Evolutionary conservation across 495 filamentous ascomycete species (phyloP).

Genomic region (Podospora fimiseda): DNA sequence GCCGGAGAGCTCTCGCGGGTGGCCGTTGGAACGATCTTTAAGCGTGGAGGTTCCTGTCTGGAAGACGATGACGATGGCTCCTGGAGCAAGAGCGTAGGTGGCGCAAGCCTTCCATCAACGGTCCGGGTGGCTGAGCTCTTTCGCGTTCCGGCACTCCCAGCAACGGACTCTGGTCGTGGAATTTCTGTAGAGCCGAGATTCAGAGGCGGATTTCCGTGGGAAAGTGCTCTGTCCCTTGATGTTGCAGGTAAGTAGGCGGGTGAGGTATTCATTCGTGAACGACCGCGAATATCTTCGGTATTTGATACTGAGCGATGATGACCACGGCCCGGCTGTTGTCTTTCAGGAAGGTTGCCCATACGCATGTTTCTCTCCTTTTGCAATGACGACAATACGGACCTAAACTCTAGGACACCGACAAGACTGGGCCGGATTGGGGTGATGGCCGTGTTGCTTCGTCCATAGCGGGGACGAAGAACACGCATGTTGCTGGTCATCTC

Average conservation of each 20-base stretch:
- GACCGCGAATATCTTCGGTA: conserved; percentile 12
- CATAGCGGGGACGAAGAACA: conserved; percentile 61
- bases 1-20: conserved; percentile 41
- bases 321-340: conserved; percentile 59
- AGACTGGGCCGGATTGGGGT: conserved; percentile 86
- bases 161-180: conserved; percentile 3
- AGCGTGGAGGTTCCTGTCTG: conserved; percentile 6
- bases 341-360: conserved; percentile 57
- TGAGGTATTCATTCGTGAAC: conserved; percentile 11
- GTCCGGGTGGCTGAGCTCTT: conserved; percentile 21
- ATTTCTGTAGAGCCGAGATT: conserved; percentile 15
- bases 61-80: conserved; percentile 1
- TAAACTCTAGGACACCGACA: conserved; percentile 89
- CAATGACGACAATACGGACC: conserved; percentile 76
- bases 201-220: conserved; percentile 22
- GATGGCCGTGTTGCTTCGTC: conserved; percentile 63
- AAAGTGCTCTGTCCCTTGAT: conserved; percentile 27
- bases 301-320: conserved; percentile 19
- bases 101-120: conserved; percentile 26
- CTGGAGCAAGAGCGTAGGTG: conserved; percentile 9
- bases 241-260: conserved; percentile 2
- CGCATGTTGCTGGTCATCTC: conserved; percentile 94
- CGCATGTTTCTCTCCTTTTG: conserved; percentile 71
- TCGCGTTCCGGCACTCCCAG: conserved; percentile 9
- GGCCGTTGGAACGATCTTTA: conserved; percentile 35